Evolutionary conservation across 306 rosid species (phyloP).

Genomic region (Quercus ilex): DNA sequence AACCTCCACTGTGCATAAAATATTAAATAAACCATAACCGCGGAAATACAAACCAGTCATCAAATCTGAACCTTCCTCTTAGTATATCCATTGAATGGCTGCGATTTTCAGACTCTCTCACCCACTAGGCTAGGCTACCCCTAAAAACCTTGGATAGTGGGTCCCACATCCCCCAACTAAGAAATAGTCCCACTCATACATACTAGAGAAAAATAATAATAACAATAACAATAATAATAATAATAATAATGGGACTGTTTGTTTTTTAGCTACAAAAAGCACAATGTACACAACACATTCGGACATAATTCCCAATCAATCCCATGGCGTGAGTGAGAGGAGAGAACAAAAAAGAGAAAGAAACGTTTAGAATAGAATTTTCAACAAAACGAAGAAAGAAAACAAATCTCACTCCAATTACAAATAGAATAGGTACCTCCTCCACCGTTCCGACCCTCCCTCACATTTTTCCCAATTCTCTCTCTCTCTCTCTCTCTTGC

Average conservation of each 20-base stretch:
- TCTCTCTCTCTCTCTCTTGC: neutral
- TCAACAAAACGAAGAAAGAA: neutral
- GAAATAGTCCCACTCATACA: neutral
- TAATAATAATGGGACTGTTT: neutral
- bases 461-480: neutral
- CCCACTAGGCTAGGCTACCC: constrained; percentile 17
- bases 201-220: neutral
- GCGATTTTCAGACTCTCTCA: constrained; percentile 20
- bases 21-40: neutral
- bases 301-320: constrained; percentile 25
- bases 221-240: too few relatives aligned
- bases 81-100: constrained; percentile 16
- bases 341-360: neutral
- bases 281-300: constrained; percentile 9
- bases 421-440: constrained; percentile 25
- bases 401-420: constrained; percentile 21
- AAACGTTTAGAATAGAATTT: constrained; percentile 32
- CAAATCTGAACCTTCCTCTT: neutral
- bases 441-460: constrained; percentile 11
- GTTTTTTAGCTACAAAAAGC: too few relatives aligned
- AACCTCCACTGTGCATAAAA: neutral
- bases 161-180: constrained; percentile 16
- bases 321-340: constrained; percentile 33
- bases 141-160: neutral
- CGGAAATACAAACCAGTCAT: neutral